A percentile compares a stretch with the other conserved stretches of the same genome.
Conservation (phyloP, 768 basidiomycete species). For the Ramaria rubella region DNA sequence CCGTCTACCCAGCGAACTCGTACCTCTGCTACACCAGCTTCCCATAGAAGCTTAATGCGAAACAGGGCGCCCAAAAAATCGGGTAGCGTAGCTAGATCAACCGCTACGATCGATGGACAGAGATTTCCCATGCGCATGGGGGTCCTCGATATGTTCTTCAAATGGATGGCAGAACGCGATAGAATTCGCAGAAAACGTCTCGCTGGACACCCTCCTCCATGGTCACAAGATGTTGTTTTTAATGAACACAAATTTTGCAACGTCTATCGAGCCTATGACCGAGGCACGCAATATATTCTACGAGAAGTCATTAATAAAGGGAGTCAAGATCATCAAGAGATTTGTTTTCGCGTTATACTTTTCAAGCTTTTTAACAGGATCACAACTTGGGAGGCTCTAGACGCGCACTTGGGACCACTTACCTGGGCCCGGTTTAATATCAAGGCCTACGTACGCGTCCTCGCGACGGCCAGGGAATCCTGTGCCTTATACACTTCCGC, state of each 20-base stretch:
- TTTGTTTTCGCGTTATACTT: slow-evolving; percentile 64
- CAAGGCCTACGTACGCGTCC: slow-evolving; percentile 44
- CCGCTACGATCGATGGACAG: neutral
- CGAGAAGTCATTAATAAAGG: slow-evolving; percentile 64
- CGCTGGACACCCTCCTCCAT: slow-evolving; percentile 21
- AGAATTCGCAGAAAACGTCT: slow-evolving; percentile 1
- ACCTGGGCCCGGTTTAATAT: slow-evolving; percentile 57
- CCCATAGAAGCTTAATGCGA: too few species aligned
- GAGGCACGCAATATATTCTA: slow-evolving; percentile 62
- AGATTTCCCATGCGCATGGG: too few species aligned
- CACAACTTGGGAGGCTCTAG: slow-evolving; percentile 63
- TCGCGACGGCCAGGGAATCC: slow-evolving; percentile 36
- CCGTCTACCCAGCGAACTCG: too few species aligned
- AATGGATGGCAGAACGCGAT: slow-evolving; percentile 4
- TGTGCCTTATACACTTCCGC: slow-evolving; percentile 58
- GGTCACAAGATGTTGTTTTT: slow-evolving; percentile 63
- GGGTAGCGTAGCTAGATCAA: neutral
- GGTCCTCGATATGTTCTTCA: slow-evolving; percentile 1
- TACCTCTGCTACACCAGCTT: too few species aligned
- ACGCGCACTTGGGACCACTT: slow-evolving; percentile 44
- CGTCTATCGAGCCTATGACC: slow-evolving; percentile 68
- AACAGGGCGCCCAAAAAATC: too few species aligned
- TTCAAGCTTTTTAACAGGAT: slow-evolving; percentile 69
- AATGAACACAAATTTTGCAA: slow-evolving; percentile 59
- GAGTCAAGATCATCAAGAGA: slow-evolving; percentile 49